These are phyloP conservation scores for Sclerospora graminicola DNA, from an alignment of 352 stramenopile species.

Conservation along the genomic window DNA sequence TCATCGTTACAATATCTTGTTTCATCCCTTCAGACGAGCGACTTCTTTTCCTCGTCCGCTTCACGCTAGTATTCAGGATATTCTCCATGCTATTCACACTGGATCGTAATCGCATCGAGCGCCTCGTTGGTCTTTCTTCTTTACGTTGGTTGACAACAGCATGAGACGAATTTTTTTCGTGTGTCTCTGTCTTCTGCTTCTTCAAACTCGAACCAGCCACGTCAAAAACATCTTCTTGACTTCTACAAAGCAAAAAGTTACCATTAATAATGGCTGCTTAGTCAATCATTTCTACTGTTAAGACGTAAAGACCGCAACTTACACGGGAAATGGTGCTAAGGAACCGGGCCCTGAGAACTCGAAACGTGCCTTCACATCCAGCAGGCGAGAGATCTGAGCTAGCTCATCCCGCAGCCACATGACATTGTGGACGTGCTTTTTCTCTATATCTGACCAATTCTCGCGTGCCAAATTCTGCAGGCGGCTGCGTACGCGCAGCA, in stretches of 20 bases:
- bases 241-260: slow-evolving; percentile 2
- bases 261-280: not conserved
- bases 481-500: slow-evolving; percentile 46
- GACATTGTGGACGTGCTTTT: slow-evolving; percentile 30
- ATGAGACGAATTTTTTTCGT: not conserved
- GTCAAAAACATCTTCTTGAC: slow-evolving; percentile 4
- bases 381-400: slow-evolving; percentile 32
- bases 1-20: slow-evolving; percentile 15
- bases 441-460: slow-evolving; percentile 39
- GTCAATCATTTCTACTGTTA: not conserved
- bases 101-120: slow-evolving; percentile 7
- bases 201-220: slow-evolving; percentile 3
- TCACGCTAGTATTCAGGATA: not conserved
- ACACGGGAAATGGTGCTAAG: slow-evolving; percentile 12
- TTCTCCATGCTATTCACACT: not conserved
- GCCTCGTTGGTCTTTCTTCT: not conserved
- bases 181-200: slow-evolving; percentile 15
- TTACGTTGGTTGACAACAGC: not conserved
- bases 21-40: slow-evolving; percentile 12
- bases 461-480: slow-evolving; percentile 44
- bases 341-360: slow-evolving; percentile 19
- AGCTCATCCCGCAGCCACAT: slow-evolving; percentile 44
- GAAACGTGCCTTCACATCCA: slow-evolving; percentile 36
- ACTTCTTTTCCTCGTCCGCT: slow-evolving; percentile 31
- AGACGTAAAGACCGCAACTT: not conserved